Evolutionary conservation across 148 eudicot species (phyloP).

Genomic region (Vaccinium corymbosum): DNA sequence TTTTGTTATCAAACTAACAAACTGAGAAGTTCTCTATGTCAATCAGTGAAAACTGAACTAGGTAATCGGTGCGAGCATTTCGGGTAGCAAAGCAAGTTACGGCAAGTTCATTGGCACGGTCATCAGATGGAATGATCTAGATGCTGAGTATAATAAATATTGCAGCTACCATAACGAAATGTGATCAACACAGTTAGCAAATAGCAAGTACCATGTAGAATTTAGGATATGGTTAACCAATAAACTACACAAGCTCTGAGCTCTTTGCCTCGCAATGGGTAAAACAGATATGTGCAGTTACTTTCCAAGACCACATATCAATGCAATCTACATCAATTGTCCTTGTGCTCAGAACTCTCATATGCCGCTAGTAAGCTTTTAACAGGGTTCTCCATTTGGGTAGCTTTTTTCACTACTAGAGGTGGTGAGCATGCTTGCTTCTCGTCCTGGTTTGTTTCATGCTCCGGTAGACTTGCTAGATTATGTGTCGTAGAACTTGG

Average conservation of each 20-base stretch:
- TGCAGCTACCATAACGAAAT: not conserved
- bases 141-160: not conserved
- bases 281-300: not conserved
- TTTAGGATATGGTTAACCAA: not conserved
- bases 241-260: not conserved
- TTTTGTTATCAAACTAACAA: not conserved
- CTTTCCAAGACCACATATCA: not conserved
- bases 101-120: not conserved
- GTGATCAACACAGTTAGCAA: not conserved
- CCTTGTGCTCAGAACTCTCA: conserved; percentile 80
- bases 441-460: conserved; percentile 21
- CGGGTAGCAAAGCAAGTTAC: not conserved
- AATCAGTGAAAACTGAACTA: not conserved
- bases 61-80: not conserved
- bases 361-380: conserved; percentile 74
- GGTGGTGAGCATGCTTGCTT: conserved; percentile 18
- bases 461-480: conserved; percentile 11
- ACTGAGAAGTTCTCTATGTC: not conserved
- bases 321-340: conserved; percentile 36
- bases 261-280: not conserved
- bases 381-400: conserved; percentile 42
- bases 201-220: not conserved
- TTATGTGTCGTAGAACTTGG: conserved; percentile 15
- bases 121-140: not conserved
- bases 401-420: conserved; percentile 23